Base-by-base conservation (phyloP, 495 filamentous ascomycete species). In the Penicillium tannophilum region DNA sequence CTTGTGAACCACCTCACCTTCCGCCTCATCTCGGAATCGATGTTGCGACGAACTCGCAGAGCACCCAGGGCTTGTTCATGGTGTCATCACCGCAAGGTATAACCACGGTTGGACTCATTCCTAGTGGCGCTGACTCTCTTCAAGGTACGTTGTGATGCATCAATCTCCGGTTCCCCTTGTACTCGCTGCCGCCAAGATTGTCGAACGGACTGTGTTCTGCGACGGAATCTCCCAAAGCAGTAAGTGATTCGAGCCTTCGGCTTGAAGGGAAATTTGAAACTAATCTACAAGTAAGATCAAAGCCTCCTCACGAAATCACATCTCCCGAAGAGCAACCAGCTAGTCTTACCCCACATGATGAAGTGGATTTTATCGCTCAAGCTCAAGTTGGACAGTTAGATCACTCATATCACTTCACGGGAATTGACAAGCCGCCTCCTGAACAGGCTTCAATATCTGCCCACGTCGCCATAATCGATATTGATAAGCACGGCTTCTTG, bases 71-170 rank as follows among this genome's bases (percentile, higher is more conserved):
- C 78, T 12, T 82, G 79, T 31, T 62, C 73, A n/a, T 78, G 77
- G 62, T 82, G 79, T 51, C 72, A 78, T 46, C 72, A 76, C 57
- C 72, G 79, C 23, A 82, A 81, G 59, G 79, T 82, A 30, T 74
- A 77, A 42, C 80, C 39, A 17, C 3, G 16, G 7, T 8, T 17
- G 3, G 16, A 41, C 6, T 41, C 14, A 41, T 8, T 17, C 0
- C 7, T 4, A 17, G 39, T 8, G 16, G 16, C 16, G 16, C 39
- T 41, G 16, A 41, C 16, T 4, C 6, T 14, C 6, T 17, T 0
- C n/a, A 80, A 81, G 59, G 79, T 82, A 30, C 75, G 79, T 41
- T 82, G 79, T 58, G 79, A 82, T 54, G 77, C 79, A 10, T 76
- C 76, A 2, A 76, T 80, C 28, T 67, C 73, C 10, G 79, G 79